These are phyloP conservation scores for Paraphaeosphaeria minitans DNA, from an alignment of 2,329 filamentous ascomycete genomes.

Conservation along the genomic window DNA sequence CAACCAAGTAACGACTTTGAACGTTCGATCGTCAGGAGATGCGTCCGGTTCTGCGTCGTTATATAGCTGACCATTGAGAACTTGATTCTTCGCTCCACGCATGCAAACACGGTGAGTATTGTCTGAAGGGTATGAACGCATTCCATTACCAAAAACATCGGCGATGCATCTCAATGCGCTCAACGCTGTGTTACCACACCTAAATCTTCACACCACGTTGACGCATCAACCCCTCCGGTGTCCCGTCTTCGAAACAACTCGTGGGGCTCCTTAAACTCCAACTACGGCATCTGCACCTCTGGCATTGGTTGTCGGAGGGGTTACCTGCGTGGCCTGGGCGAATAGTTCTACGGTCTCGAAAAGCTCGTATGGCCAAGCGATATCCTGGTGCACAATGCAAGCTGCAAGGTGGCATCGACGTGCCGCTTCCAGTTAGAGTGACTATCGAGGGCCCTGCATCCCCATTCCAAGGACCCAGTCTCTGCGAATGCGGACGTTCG, in stretches of 20 bases:
- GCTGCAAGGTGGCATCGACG: conserved; percentile 15
- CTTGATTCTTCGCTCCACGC: neutral
- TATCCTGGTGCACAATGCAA: conserved; percentile 6
- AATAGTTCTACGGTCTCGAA: conserved; percentile 13
- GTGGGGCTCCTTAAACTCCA: conserved; percentile 36
- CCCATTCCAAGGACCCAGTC: conserved; percentile 9
- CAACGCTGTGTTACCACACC: conserved; percentile 56
- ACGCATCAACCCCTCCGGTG: conserved; percentile 57
- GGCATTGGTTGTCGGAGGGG: conserved; percentile 44
- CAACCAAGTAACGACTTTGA: neutral
- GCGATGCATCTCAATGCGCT: conserved; percentile 48
- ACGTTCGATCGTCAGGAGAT: neutral
- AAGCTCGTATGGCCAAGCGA: conserved; percentile 9
- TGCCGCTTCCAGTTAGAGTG: conserved; percentile 19
- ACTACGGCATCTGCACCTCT: conserved; percentile 51
- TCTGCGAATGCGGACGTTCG: conserved; percentile 10
- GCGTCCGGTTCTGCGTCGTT: neutral
- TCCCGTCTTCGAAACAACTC: conserved; percentile 56
- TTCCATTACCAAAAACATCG: conserved; percentile 72
- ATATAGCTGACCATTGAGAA: neutral
- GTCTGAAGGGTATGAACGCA: neutral
- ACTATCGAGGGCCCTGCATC: conserved; percentile 14
- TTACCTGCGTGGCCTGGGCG: conserved; percentile 4
- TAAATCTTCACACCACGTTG: conserved; percentile 60
- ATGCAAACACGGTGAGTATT: neutral